phyloP scores from a whole-genome alignment of 2,329 filamentous ascomycete species.

The Fusarium siculi region DNA sequence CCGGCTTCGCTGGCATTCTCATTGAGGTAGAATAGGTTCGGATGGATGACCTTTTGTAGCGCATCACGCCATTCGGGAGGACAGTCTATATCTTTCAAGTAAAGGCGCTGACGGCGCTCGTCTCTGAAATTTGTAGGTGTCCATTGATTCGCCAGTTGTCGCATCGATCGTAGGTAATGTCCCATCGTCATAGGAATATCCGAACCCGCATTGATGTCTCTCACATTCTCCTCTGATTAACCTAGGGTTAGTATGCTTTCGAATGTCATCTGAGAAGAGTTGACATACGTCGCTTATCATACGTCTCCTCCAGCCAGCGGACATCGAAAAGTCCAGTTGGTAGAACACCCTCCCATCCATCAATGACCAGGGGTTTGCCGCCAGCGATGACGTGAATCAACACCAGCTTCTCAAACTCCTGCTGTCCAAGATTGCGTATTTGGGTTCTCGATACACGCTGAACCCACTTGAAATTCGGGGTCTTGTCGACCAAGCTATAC shows the following conservation, averaged over 20 bases:
- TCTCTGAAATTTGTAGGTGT: slow-evolving; percentile 79
- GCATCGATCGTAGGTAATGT: slow-evolving; percentile 91
- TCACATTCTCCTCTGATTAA: slow-evolving; percentile 78
- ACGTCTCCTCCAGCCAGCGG: slow-evolving; percentile 81
- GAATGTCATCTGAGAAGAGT: neutral
- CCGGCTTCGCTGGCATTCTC: slow-evolving; percentile 68
- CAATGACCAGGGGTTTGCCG: slow-evolving; percentile 89
- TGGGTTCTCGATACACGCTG: slow-evolving; percentile 81
- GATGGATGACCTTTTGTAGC: slow-evolving; percentile 80
- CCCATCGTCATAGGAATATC: slow-evolving; percentile 87
- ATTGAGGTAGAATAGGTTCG: slow-evolving; percentile 89
- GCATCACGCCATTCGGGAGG: slow-evolving; percentile 87
- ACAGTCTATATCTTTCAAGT: slow-evolving; percentile 97
- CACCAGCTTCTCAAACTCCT: slow-evolving; percentile 87
- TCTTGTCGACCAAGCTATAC: slow-evolving; percentile 76
- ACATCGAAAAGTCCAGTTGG: slow-evolving; percentile 82
- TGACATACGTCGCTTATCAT: slow-evolving; percentile 79
- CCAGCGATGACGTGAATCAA: slow-evolving; percentile 83
- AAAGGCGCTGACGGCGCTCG: slow-evolving; percentile 84
- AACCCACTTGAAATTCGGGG: slow-evolving; percentile 88
- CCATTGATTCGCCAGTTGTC: slow-evolving; percentile 85
- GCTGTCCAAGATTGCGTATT: slow-evolving; percentile 79
- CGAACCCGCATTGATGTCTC: slow-evolving; percentile 78
- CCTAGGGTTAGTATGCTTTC: slow-evolving; percentile 30
- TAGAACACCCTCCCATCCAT: slow-evolving; percentile 82